Evolutionary conservation across 73 alveolate species (phyloP).

Genomic region (Paramecium primaurelia): DNA sequence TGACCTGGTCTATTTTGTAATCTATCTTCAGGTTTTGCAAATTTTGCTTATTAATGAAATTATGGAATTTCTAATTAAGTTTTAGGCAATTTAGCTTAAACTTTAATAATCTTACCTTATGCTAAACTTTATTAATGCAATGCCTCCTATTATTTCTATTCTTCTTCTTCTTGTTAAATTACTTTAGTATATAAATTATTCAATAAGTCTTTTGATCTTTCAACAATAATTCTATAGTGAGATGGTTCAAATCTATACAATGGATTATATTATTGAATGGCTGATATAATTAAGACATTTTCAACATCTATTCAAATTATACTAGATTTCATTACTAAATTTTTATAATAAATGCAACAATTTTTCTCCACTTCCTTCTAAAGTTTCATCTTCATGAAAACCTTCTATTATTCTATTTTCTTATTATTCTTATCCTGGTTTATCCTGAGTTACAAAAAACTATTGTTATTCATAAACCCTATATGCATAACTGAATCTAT

Average conservation of each 20-base stretch:
- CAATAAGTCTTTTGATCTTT: conserved; percentile 54
- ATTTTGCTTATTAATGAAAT: conserved; percentile 13
- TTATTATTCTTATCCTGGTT: conserved; percentile 29
- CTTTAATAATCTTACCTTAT: neutral
- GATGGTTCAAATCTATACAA: conserved; percentile 56
- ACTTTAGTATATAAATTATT: conserved; percentile 54
- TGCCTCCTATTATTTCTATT: neutral
- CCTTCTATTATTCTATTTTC: conserved; percentile 37
- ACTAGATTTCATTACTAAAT: conserved; percentile 36
- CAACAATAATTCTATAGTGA: conserved; percentile 58
- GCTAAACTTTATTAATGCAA: neutral
- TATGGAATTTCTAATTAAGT: conserved; percentile 29
- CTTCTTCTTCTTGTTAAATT: conserved; percentile 46
- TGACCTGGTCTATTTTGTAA: conserved; percentile 52
- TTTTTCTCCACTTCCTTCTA: conserved; percentile 66
- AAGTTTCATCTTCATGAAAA: conserved; percentile 57
- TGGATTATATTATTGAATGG: conserved; percentile 51
- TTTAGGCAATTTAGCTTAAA: conserved; percentile 19
- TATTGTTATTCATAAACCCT: conserved; percentile 45
- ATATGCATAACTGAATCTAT: conserved; percentile 56
- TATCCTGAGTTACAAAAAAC: conserved; percentile 50
- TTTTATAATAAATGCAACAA: conserved; percentile 53
- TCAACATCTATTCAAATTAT: conserved; percentile 54
- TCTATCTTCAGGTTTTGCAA: conserved; percentile 49
- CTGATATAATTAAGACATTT: conserved; percentile 55